phyloP scores from a whole-genome alignment of 148 eudicot species.

The Rhododendron ovatum region DNA sequence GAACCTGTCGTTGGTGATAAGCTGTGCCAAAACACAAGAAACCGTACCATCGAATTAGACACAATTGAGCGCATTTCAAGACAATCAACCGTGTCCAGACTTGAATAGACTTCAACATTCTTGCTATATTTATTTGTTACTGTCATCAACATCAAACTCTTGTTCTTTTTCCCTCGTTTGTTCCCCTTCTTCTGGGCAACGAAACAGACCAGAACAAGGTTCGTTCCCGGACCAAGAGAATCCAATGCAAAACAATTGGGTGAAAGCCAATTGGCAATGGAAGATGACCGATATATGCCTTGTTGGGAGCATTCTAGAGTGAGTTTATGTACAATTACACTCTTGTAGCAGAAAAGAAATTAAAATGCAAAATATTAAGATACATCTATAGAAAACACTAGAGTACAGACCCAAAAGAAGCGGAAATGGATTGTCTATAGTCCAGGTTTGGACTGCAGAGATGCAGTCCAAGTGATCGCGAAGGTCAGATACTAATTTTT shows the following conservation, averaged over 20 bases:
- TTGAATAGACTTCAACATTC: neutral
- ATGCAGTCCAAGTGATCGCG: no score
- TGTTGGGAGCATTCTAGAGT: neutral
- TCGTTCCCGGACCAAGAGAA: neutral
- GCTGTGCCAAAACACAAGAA: neutral
- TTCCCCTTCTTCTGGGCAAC: neutral
- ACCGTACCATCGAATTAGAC: neutral
- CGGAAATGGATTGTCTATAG: no score
- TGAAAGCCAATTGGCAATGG: neutral
- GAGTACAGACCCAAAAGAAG: neutral
- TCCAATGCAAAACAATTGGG: neutral
- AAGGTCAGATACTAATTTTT: no score
- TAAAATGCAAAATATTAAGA: neutral
- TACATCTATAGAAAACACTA: no score
- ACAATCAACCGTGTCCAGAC: neutral
- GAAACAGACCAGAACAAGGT: neutral
- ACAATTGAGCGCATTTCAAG: neutral
- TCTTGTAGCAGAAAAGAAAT: neutral
- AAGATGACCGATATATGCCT: neutral
- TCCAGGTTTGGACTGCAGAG: no score
- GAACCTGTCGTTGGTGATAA: conserved; percentile 1
- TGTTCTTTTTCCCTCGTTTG: neutral
- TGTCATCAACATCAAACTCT: neutral
- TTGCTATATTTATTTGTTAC: neutral
- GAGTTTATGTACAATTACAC: neutral